Evolutionary conservation across 495 filamentous ascomycete genomes (phyloP).

Genomic region (Penicillium waksmanii): DNA sequence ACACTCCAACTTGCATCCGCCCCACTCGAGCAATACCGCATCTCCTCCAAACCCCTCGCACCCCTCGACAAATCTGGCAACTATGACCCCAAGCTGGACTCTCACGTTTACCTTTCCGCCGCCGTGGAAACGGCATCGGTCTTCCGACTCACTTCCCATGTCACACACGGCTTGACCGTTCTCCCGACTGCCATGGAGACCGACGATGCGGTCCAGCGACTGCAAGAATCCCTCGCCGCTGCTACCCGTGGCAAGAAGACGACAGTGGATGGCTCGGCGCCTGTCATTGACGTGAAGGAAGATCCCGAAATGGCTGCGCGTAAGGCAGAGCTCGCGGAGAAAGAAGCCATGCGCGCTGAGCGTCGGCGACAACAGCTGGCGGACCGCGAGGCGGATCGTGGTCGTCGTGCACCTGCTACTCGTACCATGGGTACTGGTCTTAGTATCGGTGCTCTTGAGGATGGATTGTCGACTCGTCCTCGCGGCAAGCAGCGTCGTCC

Average conservation of each 20-base stretch:
- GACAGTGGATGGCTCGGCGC: constrained; percentile 60
- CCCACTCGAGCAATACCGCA: constrained; percentile 77
- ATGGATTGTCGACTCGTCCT: constrained; percentile 53
- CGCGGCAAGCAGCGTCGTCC: constrained; percentile 47
- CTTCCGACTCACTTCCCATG: constrained; percentile 76
- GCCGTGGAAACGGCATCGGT: constrained; percentile 70
- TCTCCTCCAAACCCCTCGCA: constrained; percentile 74
- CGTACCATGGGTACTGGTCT: constrained; percentile 60
- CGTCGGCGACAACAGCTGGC: constrained; percentile 69
- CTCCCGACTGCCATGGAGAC: constrained; percentile 68
- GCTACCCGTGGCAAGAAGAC: constrained; percentile 59
- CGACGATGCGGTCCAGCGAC: constrained; percentile 75
- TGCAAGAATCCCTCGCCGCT: constrained; percentile 70
- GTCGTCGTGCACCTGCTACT: constrained; percentile 48
- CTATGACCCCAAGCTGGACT: constrained; percentile 72
- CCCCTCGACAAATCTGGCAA: constrained; percentile 62
- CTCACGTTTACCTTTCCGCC: constrained; percentile 81
- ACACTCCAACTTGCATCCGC: constrained; percentile 76
- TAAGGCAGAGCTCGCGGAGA: constrained; percentile 74
- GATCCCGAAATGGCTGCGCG: constrained; percentile 82
- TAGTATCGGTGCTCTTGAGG: constrained; percentile 75
- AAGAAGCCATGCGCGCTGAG: constrained; percentile 68
- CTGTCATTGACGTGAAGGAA: constrained; percentile 62
- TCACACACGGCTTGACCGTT: constrained; percentile 76
- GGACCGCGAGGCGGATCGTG: constrained; percentile 64